Base-by-base conservation (phyloP, 176 grass and related monocot species). In the Puccinellia tenuiflora region DNA sequence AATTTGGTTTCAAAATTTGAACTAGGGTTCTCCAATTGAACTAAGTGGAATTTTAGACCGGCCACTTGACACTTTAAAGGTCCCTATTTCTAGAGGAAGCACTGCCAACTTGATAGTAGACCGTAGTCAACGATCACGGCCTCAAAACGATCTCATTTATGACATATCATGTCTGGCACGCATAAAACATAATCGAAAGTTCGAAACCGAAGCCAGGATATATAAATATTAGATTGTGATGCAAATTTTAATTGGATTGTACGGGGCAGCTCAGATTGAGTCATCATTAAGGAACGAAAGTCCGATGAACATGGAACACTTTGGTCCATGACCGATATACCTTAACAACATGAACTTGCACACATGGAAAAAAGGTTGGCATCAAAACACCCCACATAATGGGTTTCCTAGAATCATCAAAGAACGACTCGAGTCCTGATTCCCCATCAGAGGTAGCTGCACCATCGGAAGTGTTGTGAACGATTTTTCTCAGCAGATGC, bases 401-500 rank as follows among this genome's bases (percentile, higher is more conserved):
- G 29, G 65, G 61, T 70, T 81, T 76, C 40, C 66, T 9, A 2
- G 62, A 40, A 24, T 70, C 38, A 89, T 69, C 78, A 53, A 35
- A 24, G 3, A 22, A 62, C 5, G 33, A 42, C 25, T 29, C 21
- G 14, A 66, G 77, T 48, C 40, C 42, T 65, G 40, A 34, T 6
- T 7, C 52, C 52, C 14, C 63, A 56, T 78, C 6, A 25, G 38
- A 48, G 20, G 29, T 45, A 52, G 60, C 39, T 11, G 56, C 73
- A 55, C 48, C 45, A 17, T 31, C 42, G 42, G 26, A 7, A 30
- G 31, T 48, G 17, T 17, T 24, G 7, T 13, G 73, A 34, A 54
- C 43, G 12, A 65, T 68, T 75, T 17, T 43, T 34, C 38, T 93
- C 80, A 87, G 66, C 75, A 87, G 48, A 88, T 94, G 62, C 87